These are phyloP conservation scores for Citrus maxima DNA, from an alignment of 345 rosid genomes.

Conservation along the genomic window DNA sequence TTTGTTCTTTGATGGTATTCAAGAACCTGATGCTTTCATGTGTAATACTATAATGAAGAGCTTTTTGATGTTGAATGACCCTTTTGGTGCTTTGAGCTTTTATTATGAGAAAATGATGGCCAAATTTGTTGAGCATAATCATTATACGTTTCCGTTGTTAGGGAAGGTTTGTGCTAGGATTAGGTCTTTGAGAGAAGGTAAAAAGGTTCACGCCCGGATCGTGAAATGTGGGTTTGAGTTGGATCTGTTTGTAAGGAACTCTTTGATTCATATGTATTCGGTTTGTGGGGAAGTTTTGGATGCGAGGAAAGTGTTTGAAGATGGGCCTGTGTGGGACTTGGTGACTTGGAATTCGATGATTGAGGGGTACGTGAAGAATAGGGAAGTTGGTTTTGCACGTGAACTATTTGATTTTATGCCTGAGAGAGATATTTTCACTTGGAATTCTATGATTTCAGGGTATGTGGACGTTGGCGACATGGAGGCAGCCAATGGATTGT, in stretches of 20 bases:
- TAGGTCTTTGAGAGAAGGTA: constrained; percentile 41
- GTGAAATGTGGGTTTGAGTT: constrained; percentile 35
- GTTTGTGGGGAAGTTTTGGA: constrained; percentile 31
- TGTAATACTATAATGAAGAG: constrained; percentile 55
- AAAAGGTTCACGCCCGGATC: constrained; percentile 31
- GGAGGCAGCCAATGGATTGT: constrained; percentile 41
- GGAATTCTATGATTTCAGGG: constrained; percentile 70
- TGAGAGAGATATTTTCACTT: constrained; percentile 46
- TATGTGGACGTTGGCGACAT: constrained; percentile 35
- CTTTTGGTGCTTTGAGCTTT: constrained; percentile 43
- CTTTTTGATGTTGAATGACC: constrained; percentile 29
- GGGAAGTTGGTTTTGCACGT: constrained; percentile 39
- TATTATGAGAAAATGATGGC: constrained; percentile 52
- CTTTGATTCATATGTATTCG: constrained; percentile 42
- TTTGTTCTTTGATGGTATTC: constrained; percentile 32
- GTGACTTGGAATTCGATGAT: constrained; percentile 56
- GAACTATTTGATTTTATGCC: constrained; percentile 50
- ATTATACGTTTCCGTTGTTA: constrained; percentile 56
- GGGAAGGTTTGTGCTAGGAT: constrained; percentile 43
- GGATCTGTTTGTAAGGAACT: constrained; percentile 46
- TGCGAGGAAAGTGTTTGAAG: constrained; percentile 43
- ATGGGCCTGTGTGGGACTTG: constrained; percentile 38
- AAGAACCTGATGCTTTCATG: constrained; percentile 56
- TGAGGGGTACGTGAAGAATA: constrained; percentile 44
- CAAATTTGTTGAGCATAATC: constrained; percentile 40